Evolutionary conservation across 2,329 filamentous ascomycete species (phyloP).

Genomic region (Orbilia ellipsospora): DNA sequence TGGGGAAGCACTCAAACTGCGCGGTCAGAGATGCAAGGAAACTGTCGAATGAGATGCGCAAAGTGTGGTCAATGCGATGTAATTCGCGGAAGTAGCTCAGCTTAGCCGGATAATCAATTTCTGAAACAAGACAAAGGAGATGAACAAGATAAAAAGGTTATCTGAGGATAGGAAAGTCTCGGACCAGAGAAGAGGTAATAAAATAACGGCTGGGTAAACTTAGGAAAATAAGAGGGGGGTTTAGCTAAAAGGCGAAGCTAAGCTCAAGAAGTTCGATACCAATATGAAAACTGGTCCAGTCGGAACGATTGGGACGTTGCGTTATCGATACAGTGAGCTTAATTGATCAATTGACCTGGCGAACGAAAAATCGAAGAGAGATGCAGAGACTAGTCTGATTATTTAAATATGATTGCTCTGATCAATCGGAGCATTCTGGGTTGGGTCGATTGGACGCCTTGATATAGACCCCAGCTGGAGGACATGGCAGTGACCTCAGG

Average conservation of each 20-base stretch:
- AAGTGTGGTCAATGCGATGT: conserved; percentile 42
- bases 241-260: conserved; percentile 18
- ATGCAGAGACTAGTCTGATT: conserved; percentile 31
- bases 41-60: conserved; percentile 53
- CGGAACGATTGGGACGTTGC: conserved; percentile 17
- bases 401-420: conserved; percentile 43
- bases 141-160: conserved; percentile 23
- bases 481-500: conserved; percentile 50
- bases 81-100: conserved; percentile 40
- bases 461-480: conserved; percentile 26
- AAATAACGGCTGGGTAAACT: conserved; percentile 1
- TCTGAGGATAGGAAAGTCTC: conserved; percentile 5
- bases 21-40: conserved; percentile 52
- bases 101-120: conserved; percentile 54
- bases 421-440: conserved; percentile 51
- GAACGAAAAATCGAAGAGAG: conserved; percentile 13
- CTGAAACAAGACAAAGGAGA: conserved; percentile 49
- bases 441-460: conserved; percentile 44
- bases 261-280: conserved; percentile 10
- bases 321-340: conserved; percentile 42
- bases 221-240: background rate
- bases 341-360: conserved; percentile 34
- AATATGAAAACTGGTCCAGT: conserved; percentile 31
- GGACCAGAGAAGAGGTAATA: conserved; percentile 1
- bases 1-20: conserved; percentile 44